Evolutionary conservation across 2,329 filamentous ascomycete genomes (phyloP), one percentile per base, ranked within the genome.

Genomic region (Fusarium bactridioides): DNA sequence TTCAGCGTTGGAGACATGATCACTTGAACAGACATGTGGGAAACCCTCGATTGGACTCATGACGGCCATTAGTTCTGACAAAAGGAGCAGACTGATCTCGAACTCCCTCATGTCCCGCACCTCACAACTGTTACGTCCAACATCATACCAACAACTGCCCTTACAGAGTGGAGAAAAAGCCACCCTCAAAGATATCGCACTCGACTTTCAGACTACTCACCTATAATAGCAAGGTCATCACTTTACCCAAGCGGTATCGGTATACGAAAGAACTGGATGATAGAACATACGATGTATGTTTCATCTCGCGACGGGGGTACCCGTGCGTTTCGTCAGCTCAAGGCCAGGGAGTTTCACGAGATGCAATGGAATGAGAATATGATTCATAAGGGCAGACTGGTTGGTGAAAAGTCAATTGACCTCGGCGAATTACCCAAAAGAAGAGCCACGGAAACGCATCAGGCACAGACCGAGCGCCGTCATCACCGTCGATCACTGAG

Each of bases 61-160:
- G 19, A 9, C 10, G 10, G 23, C 33, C 21, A 35, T 35, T 37
- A n/a, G 18, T 25, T 38, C 29, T 76, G 41, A 76, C 57, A 57
- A 35, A 31, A n/a, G 23, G 53, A 74, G 45, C 53, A 84, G 83
- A 74, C 78, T 18, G 82, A 85, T 51, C 79, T 85, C 33, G 82
- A 84, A 61, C 81, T 85, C 43, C 84, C 84, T 47, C 84, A 85
- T 62, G 79, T 84, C n/a, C 84, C 84, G 18, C 84, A 85, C 71
- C 82, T 85, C 73, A 84, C 80, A 11, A 85, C 84, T 10, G 82
- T 85, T 47, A 83, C 83, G 35, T 79, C 82, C 8, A 78, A 78
- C 8, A 83, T 85, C 62, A 77, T 80, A 25, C 83, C 83, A 6
- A 85, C 84, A 2, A 69, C 78, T 21, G 76, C 55, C 29, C 78